Conservation (phyloP, 306 rosid genomes). For the Vachellia collinsii region DNA sequence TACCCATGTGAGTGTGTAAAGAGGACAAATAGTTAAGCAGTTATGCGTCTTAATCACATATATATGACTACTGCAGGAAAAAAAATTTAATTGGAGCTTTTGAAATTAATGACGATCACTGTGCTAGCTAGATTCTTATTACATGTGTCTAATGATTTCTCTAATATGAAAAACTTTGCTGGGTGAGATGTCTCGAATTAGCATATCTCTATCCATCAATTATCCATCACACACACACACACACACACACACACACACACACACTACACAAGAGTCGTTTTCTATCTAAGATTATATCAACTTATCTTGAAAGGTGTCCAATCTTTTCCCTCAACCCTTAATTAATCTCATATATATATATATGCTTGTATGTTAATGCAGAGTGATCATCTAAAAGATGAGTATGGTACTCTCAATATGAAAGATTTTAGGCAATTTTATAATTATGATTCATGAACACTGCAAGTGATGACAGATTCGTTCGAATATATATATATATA, state of each 20-base stretch:
- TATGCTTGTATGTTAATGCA: constrained; percentile 19
- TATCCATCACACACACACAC: constrained; percentile 34
- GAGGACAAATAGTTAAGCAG: constrained; percentile 50
- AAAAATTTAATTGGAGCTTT: constrained; percentile 22
- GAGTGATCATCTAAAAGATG: constrained; percentile 24
- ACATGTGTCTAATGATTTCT: constrained; percentile 37
- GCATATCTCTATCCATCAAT: constrained; percentile 38
- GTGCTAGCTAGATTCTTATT: constrained; percentile 41
- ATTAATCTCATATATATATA: neutral
- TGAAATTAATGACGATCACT: constrained; percentile 42
- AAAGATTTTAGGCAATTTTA: constrained; percentile 37
- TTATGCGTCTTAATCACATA: constrained; percentile 46
- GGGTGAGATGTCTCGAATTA: constrained; percentile 61
- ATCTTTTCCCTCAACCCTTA: constrained; percentile 52
- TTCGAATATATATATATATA: too few relatives aligned
- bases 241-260: too few relatives aligned
- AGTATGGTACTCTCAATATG: constrained; percentile 39
- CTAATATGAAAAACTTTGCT: constrained; percentile 38
- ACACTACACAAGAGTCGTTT: constrained; percentile 47
- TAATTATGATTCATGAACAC: constrained; percentile 35
- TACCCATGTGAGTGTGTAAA: constrained; percentile 31
- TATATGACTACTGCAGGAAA: neutral
- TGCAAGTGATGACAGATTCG: neutral
- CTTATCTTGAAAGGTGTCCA: constrained; percentile 63
- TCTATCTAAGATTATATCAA: constrained; percentile 41